A percentile compares a stretch with the other conserved stretches of the same genome.
phyloP scores from a whole-genome alignment of 1,284 basidiomycete species.

The Puccinia hordei region DNA sequence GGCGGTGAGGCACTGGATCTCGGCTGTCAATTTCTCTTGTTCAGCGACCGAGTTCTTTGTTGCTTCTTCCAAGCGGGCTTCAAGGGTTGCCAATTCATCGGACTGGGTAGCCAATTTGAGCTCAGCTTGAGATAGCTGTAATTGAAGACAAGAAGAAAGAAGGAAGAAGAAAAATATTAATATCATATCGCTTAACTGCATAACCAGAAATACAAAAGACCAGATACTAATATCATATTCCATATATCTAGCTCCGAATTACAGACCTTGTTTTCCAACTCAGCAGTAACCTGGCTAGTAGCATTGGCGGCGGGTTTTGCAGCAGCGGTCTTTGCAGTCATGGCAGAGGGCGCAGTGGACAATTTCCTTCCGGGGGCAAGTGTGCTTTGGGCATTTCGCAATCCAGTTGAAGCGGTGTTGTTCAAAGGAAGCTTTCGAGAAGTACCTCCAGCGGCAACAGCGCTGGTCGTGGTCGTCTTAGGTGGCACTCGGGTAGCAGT shows the following conservation, averaged over 20 bases:
- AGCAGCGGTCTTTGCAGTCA: neutral
- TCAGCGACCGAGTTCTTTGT: neutral
- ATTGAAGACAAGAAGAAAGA: neutral
- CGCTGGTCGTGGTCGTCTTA: conserved; percentile 29
- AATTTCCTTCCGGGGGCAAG: conserved; percentile 18
- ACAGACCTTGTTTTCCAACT: conserved; percentile 36
- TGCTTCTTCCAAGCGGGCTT: conserved; percentile 28
- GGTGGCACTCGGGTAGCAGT: conserved; percentile 9
- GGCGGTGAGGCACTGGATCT: conserved; percentile 24
- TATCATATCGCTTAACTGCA: neutral
- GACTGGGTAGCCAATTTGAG: conserved; percentile 2
- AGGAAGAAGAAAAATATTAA: neutral
- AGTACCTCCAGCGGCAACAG: conserved; percentile 3
- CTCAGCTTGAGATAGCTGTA: conserved; percentile 34
- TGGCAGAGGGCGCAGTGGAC: conserved; percentile 31
- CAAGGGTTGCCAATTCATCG: conserved; percentile 21
- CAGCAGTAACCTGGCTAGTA: conserved; percentile 7
- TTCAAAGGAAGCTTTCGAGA: conserved; percentile 15
- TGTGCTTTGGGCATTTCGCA: conserved; percentile 1
- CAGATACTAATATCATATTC: neutral
- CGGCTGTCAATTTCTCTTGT: conserved; percentile 25
- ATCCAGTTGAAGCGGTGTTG: conserved; percentile 18
- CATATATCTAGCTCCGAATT: neutral
- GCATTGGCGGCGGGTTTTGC: conserved; percentile 5
- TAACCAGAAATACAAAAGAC: neutral